Base-by-base conservation (phyloP, 139 green algal species). In the Coelastrella sp. region DNA sequence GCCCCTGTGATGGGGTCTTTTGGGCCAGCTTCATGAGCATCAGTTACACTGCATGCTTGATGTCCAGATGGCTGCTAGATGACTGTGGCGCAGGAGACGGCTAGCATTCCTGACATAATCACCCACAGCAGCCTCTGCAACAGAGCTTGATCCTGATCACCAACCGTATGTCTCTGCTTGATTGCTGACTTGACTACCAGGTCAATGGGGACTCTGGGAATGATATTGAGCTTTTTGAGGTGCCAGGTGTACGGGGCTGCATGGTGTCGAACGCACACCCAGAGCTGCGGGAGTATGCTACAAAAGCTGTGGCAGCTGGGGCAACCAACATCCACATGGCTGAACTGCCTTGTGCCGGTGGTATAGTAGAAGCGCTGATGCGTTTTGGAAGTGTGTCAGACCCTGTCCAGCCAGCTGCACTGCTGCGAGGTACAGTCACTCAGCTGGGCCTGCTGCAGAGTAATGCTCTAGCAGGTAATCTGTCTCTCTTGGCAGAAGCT, bases 141-240 rank as follows among this genome's bases (percentile, higher is more conserved):
- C n/a, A n/a, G n/a, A n/a, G n/a, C n/a, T n/a, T n/a, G n/a, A n/a
- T n/a, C n/a, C n/a, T n/a, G n/a, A n/a, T n/a, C n/a, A n/a, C n/a
- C n/a, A n/a, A n/a, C n/a, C n/a, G n/a, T n/a, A n/a, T n/a, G n/a
- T n/a, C n/a, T n/a, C n/a, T n/a, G n/a, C n/a, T n/a, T n/a, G n/a
- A n/a, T 35, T 17, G 34, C 15, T 9, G 45, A 13, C 15, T 57
- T 57, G 11, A 13, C 45, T 84, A 91, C n/a, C 89, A 98, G 89
- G 96, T 97, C 40, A 96, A 94, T 87, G 96, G 96, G 7, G 96
- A 99, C 90, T 96, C 90, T 51, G 96, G 96, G 60, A 99, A 99
- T 86, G 96, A 99, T 81, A 85, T 94, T 1, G 96, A 98, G 89
- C 88, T 99, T 71, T 98, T 98, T 86, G 64, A 90, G n/a, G 94